phyloP scores from a whole-genome alignment of 495 filamentous ascomycete species.

The Mytilinidion resinicola region DNA sequence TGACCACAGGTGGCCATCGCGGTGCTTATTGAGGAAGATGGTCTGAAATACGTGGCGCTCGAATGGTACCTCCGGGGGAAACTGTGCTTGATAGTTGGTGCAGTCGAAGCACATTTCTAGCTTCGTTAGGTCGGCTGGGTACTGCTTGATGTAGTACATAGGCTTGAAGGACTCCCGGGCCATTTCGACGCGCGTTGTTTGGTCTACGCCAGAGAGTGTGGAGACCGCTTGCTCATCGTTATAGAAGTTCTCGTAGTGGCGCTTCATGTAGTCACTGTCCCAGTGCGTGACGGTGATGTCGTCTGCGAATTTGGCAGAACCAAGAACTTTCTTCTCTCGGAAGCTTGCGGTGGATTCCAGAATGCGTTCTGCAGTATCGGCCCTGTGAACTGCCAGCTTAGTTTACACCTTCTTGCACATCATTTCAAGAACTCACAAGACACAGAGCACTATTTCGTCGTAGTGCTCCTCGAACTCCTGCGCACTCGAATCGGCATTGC shows the following conservation, averaged over 20 bases:
- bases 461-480: conserved; percentile 45
- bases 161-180: conserved; percentile 55
- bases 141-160: conserved; percentile 78
- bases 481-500: conserved; percentile 36
- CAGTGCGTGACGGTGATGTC: conserved; percentile 80
- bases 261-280: conserved; percentile 67
- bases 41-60: conserved; percentile 74
- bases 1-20: conserved; percentile 60
- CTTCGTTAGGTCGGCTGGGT: conserved; percentile 54
- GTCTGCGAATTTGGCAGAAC: conserved; percentile 70
- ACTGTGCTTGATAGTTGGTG: conserved; percentile 79
- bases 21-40: conserved; percentile 68
- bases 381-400: conserved; percentile 32
- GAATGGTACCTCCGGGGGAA: conserved; percentile 49
- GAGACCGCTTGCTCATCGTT: conserved; percentile 39
- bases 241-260: conserved; percentile 69
- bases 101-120: conserved; percentile 88
- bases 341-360: conserved; percentile 56
- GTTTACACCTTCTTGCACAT: neutral
- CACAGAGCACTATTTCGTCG: conserved; percentile 69
- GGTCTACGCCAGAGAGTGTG: conserved; percentile 44
- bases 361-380: conserved; percentile 65
- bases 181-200: conserved; percentile 46
- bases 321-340: conserved; percentile 61
- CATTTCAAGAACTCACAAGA: conserved; percentile 36